Conservation (phyloP, 177 flowering plant genomes). For the Vitis hybrid region DNA sequence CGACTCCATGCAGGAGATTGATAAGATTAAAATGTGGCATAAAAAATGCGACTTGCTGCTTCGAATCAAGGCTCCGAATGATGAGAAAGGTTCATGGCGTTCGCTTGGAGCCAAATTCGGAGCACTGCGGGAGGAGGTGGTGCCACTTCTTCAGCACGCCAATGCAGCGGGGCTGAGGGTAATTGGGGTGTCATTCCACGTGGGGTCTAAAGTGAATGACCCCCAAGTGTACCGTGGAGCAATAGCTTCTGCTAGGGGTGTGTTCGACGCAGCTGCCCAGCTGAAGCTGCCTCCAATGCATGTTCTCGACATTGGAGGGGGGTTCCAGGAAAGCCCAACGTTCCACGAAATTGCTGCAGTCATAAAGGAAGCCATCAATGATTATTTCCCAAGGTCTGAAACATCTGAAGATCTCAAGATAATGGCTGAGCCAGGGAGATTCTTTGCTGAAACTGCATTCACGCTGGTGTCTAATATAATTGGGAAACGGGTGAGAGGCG, state of each 20-base stretch:
- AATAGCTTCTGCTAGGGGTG: neutral
- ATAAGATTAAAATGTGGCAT: slow-evolving; percentile 8
- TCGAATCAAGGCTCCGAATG: neutral
- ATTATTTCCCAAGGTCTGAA: neutral
- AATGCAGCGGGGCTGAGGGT: slow-evolving; percentile 1
- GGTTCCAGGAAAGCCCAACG: neutral
- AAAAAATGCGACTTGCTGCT: slow-evolving; percentile 9
- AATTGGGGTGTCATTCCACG: slow-evolving; percentile 7
- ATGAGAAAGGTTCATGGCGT: neutral
- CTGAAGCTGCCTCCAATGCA: neutral
- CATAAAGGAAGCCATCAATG: neutral
- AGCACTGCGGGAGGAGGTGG: neutral
- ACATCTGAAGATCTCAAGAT: neutral
- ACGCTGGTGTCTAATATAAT: slow-evolving; percentile 10
- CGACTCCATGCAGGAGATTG: slow-evolving; percentile 10
- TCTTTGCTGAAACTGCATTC: slow-evolving; percentile 5
- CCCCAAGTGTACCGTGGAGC: neutral
- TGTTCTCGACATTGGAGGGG: neutral
- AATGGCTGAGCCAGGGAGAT: slow-evolving; percentile 12
- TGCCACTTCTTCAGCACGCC: slow-evolving; percentile 7
- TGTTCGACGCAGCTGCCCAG: neutral
- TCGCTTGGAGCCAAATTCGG: neutral
- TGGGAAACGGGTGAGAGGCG: slow-evolving; percentile 1
- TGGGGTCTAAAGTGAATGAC: neutral
- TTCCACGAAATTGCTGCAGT: neutral